These are phyloP conservation scores for Arabidopsis lyrata DNA, from an alignment of 441 rosid genomes.

Conservation along the genomic window DNA sequence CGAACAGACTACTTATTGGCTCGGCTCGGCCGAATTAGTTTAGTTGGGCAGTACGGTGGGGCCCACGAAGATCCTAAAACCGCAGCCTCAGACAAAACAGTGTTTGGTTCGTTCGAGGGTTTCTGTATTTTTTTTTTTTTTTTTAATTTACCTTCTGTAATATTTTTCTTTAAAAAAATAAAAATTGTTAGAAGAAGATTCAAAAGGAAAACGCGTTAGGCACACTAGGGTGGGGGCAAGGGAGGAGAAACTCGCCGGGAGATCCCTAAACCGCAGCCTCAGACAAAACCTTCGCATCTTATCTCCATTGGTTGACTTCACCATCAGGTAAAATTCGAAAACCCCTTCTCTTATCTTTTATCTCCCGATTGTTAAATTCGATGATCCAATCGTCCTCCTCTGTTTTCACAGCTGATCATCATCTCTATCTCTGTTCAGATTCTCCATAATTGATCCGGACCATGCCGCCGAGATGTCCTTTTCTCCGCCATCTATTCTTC, in stretches of 20 bases:
- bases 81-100: neutral
- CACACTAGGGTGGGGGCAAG: slow-evolving; percentile 4
- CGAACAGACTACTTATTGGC: too few species aligned
- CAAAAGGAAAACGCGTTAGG: slow-evolving; percentile 2
- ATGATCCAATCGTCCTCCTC: slow-evolving; percentile 1
- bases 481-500: slow-evolving; percentile 38
- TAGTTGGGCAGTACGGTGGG: neutral
- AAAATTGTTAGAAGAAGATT: neutral
- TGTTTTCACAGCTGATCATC: slow-evolving; percentile 19
- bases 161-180: too few species aligned
- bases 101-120: too few species aligned
- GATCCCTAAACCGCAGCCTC: slow-evolving; percentile 50
- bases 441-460: slow-evolving; percentile 10
- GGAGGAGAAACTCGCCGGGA: slow-evolving; percentile 30
- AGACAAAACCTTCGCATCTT: slow-evolving; percentile 49
- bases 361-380: slow-evolving; percentile 11
- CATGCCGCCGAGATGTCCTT: slow-evolving; percentile 31
- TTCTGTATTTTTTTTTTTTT: too few species aligned
- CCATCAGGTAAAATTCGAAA: slow-evolving; percentile 15
- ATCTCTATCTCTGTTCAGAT: slow-evolving; percentile 29
- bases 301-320: slow-evolving; percentile 38
- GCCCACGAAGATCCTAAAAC: neutral
- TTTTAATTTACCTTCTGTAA: too few species aligned
- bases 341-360: neutral
- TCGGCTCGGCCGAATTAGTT: neutral